phyloP scores from a whole-genome alignment of 1,139 yeast species.

The Meyerozyma elateridarum region DNA sequence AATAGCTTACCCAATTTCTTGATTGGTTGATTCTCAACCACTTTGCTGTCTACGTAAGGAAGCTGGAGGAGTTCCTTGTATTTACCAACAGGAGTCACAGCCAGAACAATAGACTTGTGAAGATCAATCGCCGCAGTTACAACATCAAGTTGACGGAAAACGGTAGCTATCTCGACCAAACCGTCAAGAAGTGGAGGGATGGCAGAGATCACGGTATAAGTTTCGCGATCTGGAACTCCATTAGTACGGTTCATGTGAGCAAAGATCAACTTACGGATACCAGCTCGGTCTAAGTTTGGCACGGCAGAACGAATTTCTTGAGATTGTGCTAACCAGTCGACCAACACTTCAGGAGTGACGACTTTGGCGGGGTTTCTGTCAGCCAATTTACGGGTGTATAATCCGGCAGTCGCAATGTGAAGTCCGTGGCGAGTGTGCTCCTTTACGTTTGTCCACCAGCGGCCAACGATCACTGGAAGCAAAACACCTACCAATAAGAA shows the following conservation, averaged over 20 bases:
- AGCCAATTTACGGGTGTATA: constrained; percentile 57
- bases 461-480: constrained; percentile 73
- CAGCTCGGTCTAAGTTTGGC: constrained; percentile 35
- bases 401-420: constrained; percentile 76
- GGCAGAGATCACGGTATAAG: constrained; percentile 54
- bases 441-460: constrained; percentile 88
- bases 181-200: constrained; percentile 69
- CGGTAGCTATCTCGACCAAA: constrained; percentile 73
- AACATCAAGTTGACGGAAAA: constrained; percentile 70
- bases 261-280: constrained; percentile 48
- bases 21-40: constrained; percentile 41
- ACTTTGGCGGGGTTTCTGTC: constrained; percentile 77
- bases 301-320: constrained; percentile 52
- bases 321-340: constrained; percentile 60
- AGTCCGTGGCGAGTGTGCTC: constrained; percentile 79
- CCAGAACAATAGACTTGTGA: constrained; percentile 73
- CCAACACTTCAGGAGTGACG: constrained; percentile 53
- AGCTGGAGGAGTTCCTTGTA: constrained; percentile 72
- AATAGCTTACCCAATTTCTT: constrained; percentile 65
- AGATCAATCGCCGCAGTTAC: constrained; percentile 60
- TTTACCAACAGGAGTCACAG: constrained; percentile 55
- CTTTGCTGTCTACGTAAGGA: constrained; percentile 58
- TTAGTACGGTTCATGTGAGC: constrained; percentile 51
- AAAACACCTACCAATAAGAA: constrained; percentile 69
- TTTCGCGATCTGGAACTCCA: constrained; percentile 23